Base-by-base conservation (phyloP, 495 filamentous ascomycete species). In the Amorphotheca resinae region DNA sequence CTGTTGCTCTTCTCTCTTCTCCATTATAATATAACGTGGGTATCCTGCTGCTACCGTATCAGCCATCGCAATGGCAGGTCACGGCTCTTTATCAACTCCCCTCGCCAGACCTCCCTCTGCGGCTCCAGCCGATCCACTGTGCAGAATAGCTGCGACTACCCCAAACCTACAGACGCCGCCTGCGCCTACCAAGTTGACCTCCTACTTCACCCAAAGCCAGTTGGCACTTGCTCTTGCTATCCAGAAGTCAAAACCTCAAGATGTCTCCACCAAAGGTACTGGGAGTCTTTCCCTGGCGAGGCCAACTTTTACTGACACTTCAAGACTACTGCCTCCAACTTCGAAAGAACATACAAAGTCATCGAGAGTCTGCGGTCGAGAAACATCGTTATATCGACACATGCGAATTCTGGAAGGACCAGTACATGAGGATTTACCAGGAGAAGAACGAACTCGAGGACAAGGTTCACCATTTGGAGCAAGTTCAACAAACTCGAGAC, bases 371-470 rank as follows among this genome's bases (percentile, higher is more conserved):
- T 16, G n/a, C 22, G 16, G 14, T 6, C 12, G 35, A 33, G 9
- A n/a, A 36, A 15, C 22, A 28, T 9, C 44, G 48, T 11, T 45
- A 61, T 50, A 59, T 72, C 37, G 69, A 74, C 48, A 68, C 65
- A 34, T 54, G 62, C 12, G 48, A 58, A 9, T 71, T 70, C 59
- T 74, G 70, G 70, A 64, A 67, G 45, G 53, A 60, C 26, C 66
- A 68, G n/a, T 71, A 65, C 36, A 55, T 60, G 33, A 59, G 57
- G 23, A 64, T 68, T 9, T 61, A 69, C 47, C 55, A 52, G 11
- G 66, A 66, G 33, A 66, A 70, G 37, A 64, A 51, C 33, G 64
- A 57, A 35, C 50, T 74, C 1, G 55, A 60, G 22, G 62, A 70
- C 33, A 61, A 54, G 3, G 49, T 71, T 2, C 63, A 64, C 9